Evolutionary conservation across 345 rosid species (phyloP).

Genomic region (Eucalyptus camaldulensis): DNA sequence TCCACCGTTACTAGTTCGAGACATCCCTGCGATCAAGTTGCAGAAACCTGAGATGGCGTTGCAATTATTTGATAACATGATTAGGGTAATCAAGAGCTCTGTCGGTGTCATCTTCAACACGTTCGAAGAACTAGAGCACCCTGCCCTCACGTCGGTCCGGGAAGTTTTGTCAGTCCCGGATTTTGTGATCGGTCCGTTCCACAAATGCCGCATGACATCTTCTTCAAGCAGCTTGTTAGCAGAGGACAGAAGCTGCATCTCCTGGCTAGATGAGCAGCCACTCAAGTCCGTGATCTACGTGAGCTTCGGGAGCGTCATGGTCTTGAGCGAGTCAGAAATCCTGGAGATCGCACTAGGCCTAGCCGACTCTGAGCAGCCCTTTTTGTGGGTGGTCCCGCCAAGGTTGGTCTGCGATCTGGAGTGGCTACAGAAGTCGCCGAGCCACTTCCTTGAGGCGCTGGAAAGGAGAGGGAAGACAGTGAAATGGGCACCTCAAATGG

Average conservation of each 20-base stretch:
- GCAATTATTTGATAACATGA: background rate
- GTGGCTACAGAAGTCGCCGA: background rate
- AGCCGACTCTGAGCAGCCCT: constrained; percentile 1
- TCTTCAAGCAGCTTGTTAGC: constrained; percentile 10
- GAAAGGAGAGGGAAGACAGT: constrained; percentile 26
- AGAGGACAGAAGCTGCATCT: constrained; percentile 6
- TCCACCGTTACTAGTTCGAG: constrained; percentile 4
- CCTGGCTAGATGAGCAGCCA: constrained; percentile 20
- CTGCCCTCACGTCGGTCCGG: background rate
- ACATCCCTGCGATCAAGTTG: background rate
- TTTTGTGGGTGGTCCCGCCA: constrained; percentile 18
- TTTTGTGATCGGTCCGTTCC: constrained; percentile 27
- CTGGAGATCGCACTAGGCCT: constrained; percentile 16
- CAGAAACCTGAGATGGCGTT: background rate
- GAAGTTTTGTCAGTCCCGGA: background rate
- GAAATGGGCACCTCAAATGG: constrained; percentile 59
- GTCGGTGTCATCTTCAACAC: constrained; percentile 18
- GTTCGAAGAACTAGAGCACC: constrained; percentile 9
- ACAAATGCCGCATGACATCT: constrained; percentile 1
- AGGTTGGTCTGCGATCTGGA: background rate
- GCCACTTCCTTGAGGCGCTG: background rate
- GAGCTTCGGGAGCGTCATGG: constrained; percentile 21
- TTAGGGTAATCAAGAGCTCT: constrained; percentile 9
- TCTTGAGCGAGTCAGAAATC: background rate
- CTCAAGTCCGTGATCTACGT: constrained; percentile 18